Conservation (phyloP, 441 rosid species). For the Pelargonium cotyledonis region DNA sequence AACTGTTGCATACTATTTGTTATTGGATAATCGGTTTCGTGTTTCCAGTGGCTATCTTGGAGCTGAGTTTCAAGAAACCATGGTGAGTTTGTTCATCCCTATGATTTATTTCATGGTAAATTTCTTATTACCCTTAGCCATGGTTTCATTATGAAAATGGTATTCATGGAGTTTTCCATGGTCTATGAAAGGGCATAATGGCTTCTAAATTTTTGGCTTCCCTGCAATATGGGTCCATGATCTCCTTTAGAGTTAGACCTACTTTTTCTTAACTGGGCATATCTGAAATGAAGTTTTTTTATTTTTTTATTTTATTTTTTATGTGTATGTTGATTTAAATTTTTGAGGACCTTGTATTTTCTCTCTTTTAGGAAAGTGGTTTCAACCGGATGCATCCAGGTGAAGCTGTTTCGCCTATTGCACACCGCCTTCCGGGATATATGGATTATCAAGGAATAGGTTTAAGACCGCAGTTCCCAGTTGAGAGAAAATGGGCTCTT, state of each 20-base stretch:
- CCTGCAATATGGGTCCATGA: too few relatives aligned
- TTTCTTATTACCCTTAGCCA: too few relatives aligned
- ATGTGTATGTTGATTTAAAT: too few relatives aligned
- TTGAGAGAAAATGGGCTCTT: conserved; percentile 94
- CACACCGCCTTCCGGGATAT: conserved; percentile 50
- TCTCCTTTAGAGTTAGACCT: too few relatives aligned
- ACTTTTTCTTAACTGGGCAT: too few relatives aligned
- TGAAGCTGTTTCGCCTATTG: conserved; percentile 49
- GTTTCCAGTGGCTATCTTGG: conserved; percentile 94
- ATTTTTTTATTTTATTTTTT: too few relatives aligned
- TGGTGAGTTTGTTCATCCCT: conserved; percentile 34
- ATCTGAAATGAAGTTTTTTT: too few relatives aligned
- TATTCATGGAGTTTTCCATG: too few relatives aligned
- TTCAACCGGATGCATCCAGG: conserved; percentile 50
- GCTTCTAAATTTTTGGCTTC: neutral
- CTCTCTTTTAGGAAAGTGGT: conserved; percentile 47
- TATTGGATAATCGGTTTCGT: conserved; percentile 88
- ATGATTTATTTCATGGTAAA: too few relatives aligned
- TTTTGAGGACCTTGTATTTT: too few relatives aligned
- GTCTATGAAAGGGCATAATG: too few relatives aligned
- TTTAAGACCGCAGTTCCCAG: conserved; percentile 50
- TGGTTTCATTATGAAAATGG: too few relatives aligned
- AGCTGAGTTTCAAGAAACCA: conserved; percentile 89
- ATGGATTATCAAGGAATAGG: conserved; percentile 67
- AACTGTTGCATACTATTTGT: conserved; percentile 84